A percentile compares a stretch with the other conserved stretches of the same genome.
Conservation (phyloP, 2,329 filamentous ascomycete species). For the Bipolaris oryzae region DNA sequence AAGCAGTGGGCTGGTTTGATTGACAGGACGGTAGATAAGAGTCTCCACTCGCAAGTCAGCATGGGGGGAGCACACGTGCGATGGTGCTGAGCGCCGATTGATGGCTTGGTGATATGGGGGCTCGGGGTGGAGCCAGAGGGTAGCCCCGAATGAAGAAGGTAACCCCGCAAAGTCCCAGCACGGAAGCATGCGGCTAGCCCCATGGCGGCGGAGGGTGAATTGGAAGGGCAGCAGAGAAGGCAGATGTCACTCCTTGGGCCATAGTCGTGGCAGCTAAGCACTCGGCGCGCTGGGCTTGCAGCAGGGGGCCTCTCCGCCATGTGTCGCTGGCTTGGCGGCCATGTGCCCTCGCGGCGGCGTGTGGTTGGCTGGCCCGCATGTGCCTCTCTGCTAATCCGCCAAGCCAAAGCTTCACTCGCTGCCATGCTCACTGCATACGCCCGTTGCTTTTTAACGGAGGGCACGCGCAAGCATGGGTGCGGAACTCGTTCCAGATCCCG, state of each 20-base stretch:
- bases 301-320: slow-evolving; percentile 13
- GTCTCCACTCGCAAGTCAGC: not conserved
- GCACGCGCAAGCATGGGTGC: slow-evolving; percentile 22
- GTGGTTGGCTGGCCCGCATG: slow-evolving; percentile 14
- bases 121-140: slow-evolving; percentile 3
- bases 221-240: too few relatives aligned
- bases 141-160: slow-evolving; percentile 17
- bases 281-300: slow-evolving; percentile 9
- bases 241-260: slow-evolving; percentile 5
- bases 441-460: slow-evolving; percentile 24
- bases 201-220: slow-evolving; percentile 4
- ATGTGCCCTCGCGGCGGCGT: slow-evolving; percentile 9
- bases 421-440: slow-evolving; percentile 9
- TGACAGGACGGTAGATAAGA: not conserved
- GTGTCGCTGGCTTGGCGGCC: slow-evolving; percentile 6
- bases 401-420: slow-evolving; percentile 22
- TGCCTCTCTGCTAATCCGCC: slow-evolving; percentile 10
- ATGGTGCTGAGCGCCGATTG: slow-evolving; percentile 13
- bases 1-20: not conserved
- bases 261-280: slow-evolving; percentile 11
- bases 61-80: slow-evolving; percentile 15
- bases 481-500: slow-evolving; percentile 23
- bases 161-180: slow-evolving; percentile 8
- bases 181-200: slow-evolving; percentile 7
- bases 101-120: not conserved